Evolutionary conservation across 495 filamentous ascomycete species (phyloP).

Genomic region (Immersiella caudata): DNA sequence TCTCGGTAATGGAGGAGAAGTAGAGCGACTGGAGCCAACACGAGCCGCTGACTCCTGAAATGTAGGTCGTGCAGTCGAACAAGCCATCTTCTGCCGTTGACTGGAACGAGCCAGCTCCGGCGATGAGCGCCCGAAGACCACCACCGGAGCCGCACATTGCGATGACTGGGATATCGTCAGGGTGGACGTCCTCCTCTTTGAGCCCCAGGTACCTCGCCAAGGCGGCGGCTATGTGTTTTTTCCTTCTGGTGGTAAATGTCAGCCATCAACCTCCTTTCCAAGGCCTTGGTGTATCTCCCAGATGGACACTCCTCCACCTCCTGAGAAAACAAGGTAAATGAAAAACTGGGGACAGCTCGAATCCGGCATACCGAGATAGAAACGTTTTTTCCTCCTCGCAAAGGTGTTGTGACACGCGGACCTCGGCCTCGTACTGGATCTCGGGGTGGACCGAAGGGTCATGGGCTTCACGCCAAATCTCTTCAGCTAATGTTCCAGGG

Average conservation of each 20-base stretch:
- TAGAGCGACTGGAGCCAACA: conserved; percentile 94
- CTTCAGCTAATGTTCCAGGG: conserved; percentile 82
- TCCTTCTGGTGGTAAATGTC: too few relatives aligned
- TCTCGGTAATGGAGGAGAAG: conserved; percentile 75
- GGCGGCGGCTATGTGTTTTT: conserved; percentile 64
- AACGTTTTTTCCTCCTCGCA: conserved; percentile 83
- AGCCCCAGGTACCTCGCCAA: conserved; percentile 81
- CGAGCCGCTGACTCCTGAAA: conserved; percentile 89
- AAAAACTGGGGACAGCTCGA: too few relatives aligned
- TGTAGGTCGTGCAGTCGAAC: conserved; percentile 92
- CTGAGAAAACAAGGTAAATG: too few relatives aligned
- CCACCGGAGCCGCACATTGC: conserved; percentile 93
- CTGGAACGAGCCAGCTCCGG: conserved; percentile 81
- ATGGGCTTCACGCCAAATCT: conserved; percentile 90
- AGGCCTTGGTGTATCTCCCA: too few relatives aligned
- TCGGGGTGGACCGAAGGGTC: conserved; percentile 84
- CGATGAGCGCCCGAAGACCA: conserved; percentile 85
- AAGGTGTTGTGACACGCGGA: conserved; percentile 79
- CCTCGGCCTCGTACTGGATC: conserved; percentile 73
- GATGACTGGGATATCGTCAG: conserved; percentile 89
- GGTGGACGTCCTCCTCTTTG: conserved; percentile 77
- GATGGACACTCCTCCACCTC: too few relatives aligned
- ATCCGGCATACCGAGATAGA: conserved; percentile 56
- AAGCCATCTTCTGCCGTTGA: conserved; percentile 81
- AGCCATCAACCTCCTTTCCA: too few relatives aligned